Evolutionary conservation across 2,329 filamentous ascomycete species (phyloP).

Genomic region (Colletotrichum sp.): DNA sequence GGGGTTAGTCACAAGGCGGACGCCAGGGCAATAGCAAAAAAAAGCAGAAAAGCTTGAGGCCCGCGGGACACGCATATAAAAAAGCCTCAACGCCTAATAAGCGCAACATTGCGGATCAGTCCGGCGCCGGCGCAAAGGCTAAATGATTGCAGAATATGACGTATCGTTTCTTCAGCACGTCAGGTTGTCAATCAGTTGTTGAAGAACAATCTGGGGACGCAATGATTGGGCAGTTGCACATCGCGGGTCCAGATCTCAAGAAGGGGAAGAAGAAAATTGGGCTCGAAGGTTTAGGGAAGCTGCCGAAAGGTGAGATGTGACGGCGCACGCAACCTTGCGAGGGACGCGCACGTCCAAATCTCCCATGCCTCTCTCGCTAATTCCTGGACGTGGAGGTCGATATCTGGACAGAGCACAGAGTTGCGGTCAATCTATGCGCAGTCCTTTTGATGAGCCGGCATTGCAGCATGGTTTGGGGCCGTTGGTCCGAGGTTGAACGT

Average conservation of each 20-base stretch:
- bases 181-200: not conserved
- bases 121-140: not conserved
- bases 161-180: not conserved
- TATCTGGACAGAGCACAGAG: not conserved
- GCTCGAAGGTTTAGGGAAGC: not conserved
- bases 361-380: not conserved
- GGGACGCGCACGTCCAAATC: not conserved
- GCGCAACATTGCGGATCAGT: not conserved
- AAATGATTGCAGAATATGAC: not conserved
- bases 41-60: not conserved
- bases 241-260: not conserved
- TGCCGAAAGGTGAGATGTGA: not conserved
- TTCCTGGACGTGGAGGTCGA: not conserved
- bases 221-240: not conserved
- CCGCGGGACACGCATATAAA: not conserved
- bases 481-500: not conserved
- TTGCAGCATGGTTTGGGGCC: not conserved
- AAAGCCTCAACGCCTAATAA: not conserved
- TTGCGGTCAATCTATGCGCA: not conserved
- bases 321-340: not conserved
- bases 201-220: not conserved
- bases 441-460: not conserved
- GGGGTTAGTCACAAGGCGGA: not conserved
- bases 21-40: not conserved
- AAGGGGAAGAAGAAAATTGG: not conserved